A percentile compares a stretch with the other conserved stretches of the same genome.
phyloP scores from a whole-genome alignment of 176 grass and related monocot genomes.

The Hordeum vulgare region MorexV3_pseudomolecules_assembly NC_058520.1:558819594-558820093 shows the following conservation, averaged over 20 bases:
- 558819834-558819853: constrained; percentile 19
- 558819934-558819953: constrained; percentile 26
- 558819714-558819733: constrained; percentile 15
- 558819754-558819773: not conserved
- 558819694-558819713: constrained; percentile 26
- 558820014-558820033: constrained; percentile 26
- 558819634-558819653: constrained; percentile 23
- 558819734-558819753: constrained; percentile 14
- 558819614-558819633: constrained; percentile 13
- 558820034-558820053: constrained; percentile 11
- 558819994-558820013: constrained; percentile 25
- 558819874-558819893: constrained; percentile 35
- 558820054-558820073: constrained; percentile 22
- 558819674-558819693: constrained; percentile 15
- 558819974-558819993: constrained; percentile 18
- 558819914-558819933: constrained; percentile 31
- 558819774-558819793: constrained; percentile 41
- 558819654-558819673: constrained; percentile 36
- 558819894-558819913: not conserved
- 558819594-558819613: constrained; percentile 32
- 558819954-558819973: constrained; percentile 29
- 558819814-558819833: constrained; percentile 10
- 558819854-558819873: constrained; percentile 24
- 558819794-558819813: constrained; percentile 42
- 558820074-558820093: constrained; percentile 8